Evolutionary conservation across 1,284 basidiomycete species (phyloP).

Genomic region (Exobasidium rhododendri): DNA sequence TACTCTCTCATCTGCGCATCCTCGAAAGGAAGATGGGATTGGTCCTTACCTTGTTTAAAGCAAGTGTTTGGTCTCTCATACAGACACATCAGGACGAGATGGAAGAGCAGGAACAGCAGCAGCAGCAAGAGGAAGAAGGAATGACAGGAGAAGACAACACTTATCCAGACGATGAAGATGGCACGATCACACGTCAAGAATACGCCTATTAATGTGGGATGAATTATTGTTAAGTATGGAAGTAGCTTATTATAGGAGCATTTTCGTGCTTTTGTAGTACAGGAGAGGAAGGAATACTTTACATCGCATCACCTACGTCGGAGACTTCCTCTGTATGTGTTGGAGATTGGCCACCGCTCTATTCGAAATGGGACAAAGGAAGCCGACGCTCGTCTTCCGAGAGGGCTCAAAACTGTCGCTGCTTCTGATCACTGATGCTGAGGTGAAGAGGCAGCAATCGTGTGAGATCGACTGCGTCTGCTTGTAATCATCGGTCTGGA

Average conservation of each 20-base stretch:
- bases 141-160: background rate
- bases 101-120: conserved; percentile 31
- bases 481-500: too few relatives aligned
- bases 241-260: too few relatives aligned
- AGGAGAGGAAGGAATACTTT: too few relatives aligned
- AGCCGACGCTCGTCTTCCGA: too few relatives aligned
- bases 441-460: background rate
- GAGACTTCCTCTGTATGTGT: too few relatives aligned
- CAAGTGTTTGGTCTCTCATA: conserved; percentile 89
- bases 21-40: conserved; percentile 93
- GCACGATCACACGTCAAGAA: background rate
- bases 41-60: conserved; percentile 71
- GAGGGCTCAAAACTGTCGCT: too few relatives aligned
- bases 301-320: too few relatives aligned
- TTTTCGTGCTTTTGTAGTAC: too few relatives aligned
- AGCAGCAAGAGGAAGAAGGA: background rate
- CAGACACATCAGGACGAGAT: conserved; percentile 72
- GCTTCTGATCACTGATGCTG: too few relatives aligned
- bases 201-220: background rate
- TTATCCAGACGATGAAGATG: background rate
- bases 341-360: too few relatives aligned
- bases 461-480: background rate
- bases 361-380: too few relatives aligned
- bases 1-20: conserved; percentile 74
- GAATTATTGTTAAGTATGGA: too few relatives aligned